Evolutionary conservation across 1,139 yeast genomes (phyloP).

Genomic region (Chernovozyma aurita): DNA sequence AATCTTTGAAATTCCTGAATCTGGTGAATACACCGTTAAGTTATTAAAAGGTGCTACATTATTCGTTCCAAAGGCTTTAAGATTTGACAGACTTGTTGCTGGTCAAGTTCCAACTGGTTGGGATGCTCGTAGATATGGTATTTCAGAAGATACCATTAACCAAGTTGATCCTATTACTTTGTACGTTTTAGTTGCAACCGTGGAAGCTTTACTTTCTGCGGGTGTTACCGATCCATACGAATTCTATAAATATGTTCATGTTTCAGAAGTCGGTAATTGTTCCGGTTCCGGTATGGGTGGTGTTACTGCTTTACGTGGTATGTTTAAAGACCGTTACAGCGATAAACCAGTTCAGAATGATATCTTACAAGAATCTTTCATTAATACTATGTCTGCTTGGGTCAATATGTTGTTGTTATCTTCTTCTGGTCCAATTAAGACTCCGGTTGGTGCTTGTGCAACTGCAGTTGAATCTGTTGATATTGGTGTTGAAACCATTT

Average conservation of each 20-base stretch:
- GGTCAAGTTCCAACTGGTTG: slow-evolving; percentile 99
- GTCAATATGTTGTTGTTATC: slow-evolving; percentile 95
- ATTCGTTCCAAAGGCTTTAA: slow-evolving; percentile 90
- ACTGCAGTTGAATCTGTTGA: slow-evolving; percentile 98
- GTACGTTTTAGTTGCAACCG: slow-evolving; percentile 88
- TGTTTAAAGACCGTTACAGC: slow-evolving; percentile 91
- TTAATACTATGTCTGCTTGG: slow-evolving; percentile 99
- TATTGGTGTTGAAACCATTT: slow-evolving; percentile 88
- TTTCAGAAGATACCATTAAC: slow-evolving; percentile 82
- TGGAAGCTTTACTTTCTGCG: slow-evolving; percentile 86
- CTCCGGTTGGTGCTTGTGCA: slow-evolving; percentile 99
- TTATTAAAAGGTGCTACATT: slow-evolving; percentile 91
- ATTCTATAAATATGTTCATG: slow-evolving; percentile 96
- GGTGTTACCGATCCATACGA: slow-evolving; percentile 98
- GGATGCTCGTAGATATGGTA: slow-evolving; percentile 94
- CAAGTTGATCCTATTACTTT: slow-evolving; percentile 97
- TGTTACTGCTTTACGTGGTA: slow-evolving; percentile 92
- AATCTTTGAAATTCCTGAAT: slow-evolving; percentile 79
- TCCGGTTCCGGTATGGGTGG: slow-evolving; percentile 99
- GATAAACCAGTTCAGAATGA: slow-evolving; percentile 96
- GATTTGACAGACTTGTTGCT: slow-evolving; percentile 93
- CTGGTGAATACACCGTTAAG: slow-evolving; percentile 89
- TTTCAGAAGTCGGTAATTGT: slow-evolving; percentile 98
- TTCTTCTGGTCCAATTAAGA: slow-evolving; percentile 98
- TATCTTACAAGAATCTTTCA: slow-evolving; percentile 94